These are phyloP conservation scores for Ocimum tenuiflorum DNA, from an alignment of 257 asterid genomes.

Conservation along the genomic window DNA sequence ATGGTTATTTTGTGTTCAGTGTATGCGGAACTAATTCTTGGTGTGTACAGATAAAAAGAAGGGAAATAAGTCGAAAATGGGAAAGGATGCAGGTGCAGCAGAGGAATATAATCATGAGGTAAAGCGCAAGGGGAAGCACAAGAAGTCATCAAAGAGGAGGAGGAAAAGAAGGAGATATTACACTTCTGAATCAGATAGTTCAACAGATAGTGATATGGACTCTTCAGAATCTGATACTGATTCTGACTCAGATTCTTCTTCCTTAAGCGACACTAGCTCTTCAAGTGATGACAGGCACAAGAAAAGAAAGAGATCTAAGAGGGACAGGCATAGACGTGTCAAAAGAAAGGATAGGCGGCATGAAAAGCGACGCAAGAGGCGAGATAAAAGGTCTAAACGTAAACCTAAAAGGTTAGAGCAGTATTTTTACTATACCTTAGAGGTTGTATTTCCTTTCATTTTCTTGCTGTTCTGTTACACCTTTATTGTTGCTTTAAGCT, in stretches of 20 bases:
- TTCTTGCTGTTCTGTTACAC: neutral
- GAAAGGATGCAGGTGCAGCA: constrained; percentile 27
- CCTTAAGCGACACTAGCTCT: constrained; percentile 72
- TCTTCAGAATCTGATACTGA: constrained; percentile 84
- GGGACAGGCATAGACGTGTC: constrained; percentile 59
- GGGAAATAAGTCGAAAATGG: constrained; percentile 29
- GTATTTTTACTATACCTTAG: neutral
- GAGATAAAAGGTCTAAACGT: constrained; percentile 70
- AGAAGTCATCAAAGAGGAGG: constrained; percentile 60
- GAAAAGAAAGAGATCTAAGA: constrained; percentile 83
- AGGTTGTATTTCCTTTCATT: neutral
- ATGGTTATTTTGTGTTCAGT: neutral
- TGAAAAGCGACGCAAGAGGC: constrained; percentile 72
- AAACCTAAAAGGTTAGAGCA: constrained; percentile 58
- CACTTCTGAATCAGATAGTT: constrained; percentile 81
- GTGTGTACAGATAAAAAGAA: constrained; percentile 39
- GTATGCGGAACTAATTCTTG: constrained; percentile 4
- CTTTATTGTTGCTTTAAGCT: neutral
- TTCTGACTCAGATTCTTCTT: constrained; percentile 53
- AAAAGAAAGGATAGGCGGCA: constrained; percentile 65
- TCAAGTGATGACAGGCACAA: constrained; percentile 71
- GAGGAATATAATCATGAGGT: constrained; percentile 41
- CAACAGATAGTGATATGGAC: constrained; percentile 60
- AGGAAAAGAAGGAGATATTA: constrained; percentile 71
- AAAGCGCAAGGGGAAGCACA: constrained; percentile 66